A percentile compares a stretch with the other conserved stretches of the same genome.
Conservation (phyloP, 2,329 filamentous ascomycete genomes). For the Chrysoporthe puriensis region DNA sequence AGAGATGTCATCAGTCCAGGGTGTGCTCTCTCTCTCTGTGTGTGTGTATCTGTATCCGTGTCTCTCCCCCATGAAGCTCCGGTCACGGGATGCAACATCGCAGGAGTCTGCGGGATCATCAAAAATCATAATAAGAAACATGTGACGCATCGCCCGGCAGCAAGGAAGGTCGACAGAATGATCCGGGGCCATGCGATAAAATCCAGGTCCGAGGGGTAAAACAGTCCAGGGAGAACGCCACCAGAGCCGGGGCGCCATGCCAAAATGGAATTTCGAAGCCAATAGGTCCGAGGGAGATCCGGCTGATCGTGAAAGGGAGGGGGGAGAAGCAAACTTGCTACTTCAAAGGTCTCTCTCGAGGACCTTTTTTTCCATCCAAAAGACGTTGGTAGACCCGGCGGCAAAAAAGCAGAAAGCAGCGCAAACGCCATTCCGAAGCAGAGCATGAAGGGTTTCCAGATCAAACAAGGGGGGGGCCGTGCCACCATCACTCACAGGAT, state of each 20-base stretch:
- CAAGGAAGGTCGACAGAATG: conserved; percentile 17
- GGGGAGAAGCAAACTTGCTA: conserved; percentile 21
- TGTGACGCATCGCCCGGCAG: conserved; percentile 4
- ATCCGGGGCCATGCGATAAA: conserved; percentile 19
- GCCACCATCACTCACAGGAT: conserved; percentile 27
- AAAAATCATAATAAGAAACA: conserved; percentile 21
- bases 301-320: conserved; percentile 13
- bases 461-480: conserved; percentile 21
- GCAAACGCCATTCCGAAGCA: conserved; percentile 26
- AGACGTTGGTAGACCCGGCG: conserved; percentile 7
- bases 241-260: conserved; percentile 22
- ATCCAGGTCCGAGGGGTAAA: conserved; percentile 23
- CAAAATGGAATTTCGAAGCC: conserved; percentile 15
- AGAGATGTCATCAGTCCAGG: background rate
- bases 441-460: conserved; percentile 16
- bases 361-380: conserved; percentile 5
- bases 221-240: conserved; percentile 14
- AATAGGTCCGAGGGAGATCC: conserved; percentile 14
- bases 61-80: conserved; percentile 32
- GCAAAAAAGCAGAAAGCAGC: conserved; percentile 15
- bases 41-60: background rate
- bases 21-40: background rate
- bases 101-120: conserved; percentile 16
- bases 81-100: conserved; percentile 30
- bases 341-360: conserved; percentile 4